Evolutionary conservation across 2,329 filamentous ascomycete species (phyloP).

Genomic region (Colletotrichum liaoningense): DNA sequence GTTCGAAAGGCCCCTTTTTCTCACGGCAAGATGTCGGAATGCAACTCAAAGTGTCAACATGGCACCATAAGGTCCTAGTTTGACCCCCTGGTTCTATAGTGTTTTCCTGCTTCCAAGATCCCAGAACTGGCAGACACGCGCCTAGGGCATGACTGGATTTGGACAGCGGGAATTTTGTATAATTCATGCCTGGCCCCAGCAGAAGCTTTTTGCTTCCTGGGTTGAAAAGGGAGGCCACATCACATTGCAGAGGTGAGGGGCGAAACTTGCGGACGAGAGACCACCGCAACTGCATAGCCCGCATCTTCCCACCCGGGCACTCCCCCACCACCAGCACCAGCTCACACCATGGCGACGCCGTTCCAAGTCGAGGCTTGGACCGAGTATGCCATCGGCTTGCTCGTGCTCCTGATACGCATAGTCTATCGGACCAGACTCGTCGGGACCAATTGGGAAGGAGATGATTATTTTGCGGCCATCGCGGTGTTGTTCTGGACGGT

Average conservation of each 20-base stretch:
- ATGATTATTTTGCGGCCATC: constrained; percentile 54
- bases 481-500: constrained; percentile 52
- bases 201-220: not conserved
- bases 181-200: constrained; percentile 12
- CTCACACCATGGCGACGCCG: constrained; percentile 47
- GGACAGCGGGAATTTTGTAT: constrained; percentile 5
- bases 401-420: constrained; percentile 51
- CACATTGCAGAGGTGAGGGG: constrained; percentile 5
- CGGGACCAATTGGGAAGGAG: constrained; percentile 53
- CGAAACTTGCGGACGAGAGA: constrained; percentile 25
- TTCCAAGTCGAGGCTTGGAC: constrained; percentile 57
- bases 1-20: not conserved
- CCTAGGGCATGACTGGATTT: not conserved
- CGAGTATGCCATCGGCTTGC: constrained; percentile 53
- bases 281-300: constrained; percentile 24
- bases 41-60: constrained; percentile 2
- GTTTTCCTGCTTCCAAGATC: not conserved
- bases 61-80: not conserved
- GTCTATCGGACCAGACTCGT: constrained; percentile 51
- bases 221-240: constrained; percentile 14
- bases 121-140: not conserved
- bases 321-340: constrained; percentile 3
- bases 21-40: not conserved
- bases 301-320: not conserved
- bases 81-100: not conserved